These are phyloP conservation scores for Xylaria sp. DNA, from an alignment of 2,329 filamentous ascomycete species.

Conservation along the genomic window DNA sequence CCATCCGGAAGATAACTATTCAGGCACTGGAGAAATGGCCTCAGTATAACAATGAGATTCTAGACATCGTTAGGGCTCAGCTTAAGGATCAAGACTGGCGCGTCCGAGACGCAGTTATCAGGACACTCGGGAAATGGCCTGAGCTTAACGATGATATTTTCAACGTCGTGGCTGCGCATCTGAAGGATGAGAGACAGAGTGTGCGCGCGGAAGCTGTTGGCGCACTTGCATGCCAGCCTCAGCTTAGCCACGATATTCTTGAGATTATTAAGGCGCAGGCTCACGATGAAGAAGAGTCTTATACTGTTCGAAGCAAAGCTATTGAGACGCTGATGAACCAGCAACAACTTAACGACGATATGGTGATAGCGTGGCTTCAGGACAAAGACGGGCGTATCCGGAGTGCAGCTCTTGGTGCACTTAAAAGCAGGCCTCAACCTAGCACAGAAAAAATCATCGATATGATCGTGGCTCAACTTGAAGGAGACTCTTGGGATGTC, in stretches of 20 bases:
- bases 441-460: not conserved
- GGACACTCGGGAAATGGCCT: not conserved
- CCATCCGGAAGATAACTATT: not conserved
- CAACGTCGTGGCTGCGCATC: too few species aligned
- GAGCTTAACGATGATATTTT: too few species aligned
- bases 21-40: not conserved
- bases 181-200: too few species aligned
- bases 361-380: not conserved
- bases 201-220: too few species aligned
- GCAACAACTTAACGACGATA: not conserved
- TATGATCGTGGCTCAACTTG: not conserved
- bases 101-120: not conserved
- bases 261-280: not conserved
- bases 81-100: not conserved
- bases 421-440: not conserved
- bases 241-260: not conserved
- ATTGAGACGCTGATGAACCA: not conserved
- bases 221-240: not conserved
- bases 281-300: not conserved
- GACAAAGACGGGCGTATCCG: not conserved
- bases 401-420: not conserved
- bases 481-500: not conserved
- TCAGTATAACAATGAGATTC: too few species aligned
- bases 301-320: not conserved
- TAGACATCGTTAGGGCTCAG: not conserved